phyloP scores from a whole-genome alignment of 2,329 filamentous ascomycete genomes.

The Aspergillus udagawae region DNA sequence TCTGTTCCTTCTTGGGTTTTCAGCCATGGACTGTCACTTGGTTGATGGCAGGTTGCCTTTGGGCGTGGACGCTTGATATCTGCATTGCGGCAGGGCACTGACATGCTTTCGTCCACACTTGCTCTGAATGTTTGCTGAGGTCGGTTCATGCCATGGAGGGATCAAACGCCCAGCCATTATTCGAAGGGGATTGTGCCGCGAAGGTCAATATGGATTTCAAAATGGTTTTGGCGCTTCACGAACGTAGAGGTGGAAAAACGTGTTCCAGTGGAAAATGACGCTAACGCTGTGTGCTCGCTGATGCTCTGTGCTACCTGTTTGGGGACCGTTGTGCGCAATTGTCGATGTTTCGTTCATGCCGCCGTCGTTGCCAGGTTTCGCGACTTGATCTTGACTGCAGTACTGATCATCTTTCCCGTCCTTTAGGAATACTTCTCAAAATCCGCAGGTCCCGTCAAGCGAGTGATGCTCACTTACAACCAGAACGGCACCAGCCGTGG shows the following conservation, averaged over 20 bases:
- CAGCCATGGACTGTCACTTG: background rate
- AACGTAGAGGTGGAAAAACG: background rate
- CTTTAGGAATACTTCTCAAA: slow-evolving; percentile 93
- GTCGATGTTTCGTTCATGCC: slow-evolving; percentile 23
- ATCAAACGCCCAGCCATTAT: background rate
- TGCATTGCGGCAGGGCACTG: background rate
- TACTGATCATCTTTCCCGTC: slow-evolving; percentile 47
- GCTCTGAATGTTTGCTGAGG: background rate
- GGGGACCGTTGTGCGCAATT: slow-evolving; percentile 21
- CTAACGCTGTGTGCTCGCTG: slow-evolving; percentile 59
- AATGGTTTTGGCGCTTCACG: background rate
- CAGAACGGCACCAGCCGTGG: slow-evolving; percentile 88
- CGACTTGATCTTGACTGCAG: slow-evolving; percentile 24
- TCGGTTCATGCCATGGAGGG: background rate
- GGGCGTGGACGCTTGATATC: background rate
- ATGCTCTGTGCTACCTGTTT: slow-evolving; percentile 37
- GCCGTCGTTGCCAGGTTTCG: slow-evolving; percentile 18
- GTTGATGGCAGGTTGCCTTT: background rate
- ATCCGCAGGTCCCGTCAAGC: slow-evolving; percentile 85
- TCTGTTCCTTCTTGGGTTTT: background rate
- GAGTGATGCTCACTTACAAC: slow-evolving; percentile 86
- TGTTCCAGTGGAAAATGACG: background rate
- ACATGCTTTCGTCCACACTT: background rate
- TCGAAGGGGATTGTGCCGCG: background rate
- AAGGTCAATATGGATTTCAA: background rate